phyloP scores from a whole-genome alignment of 1,139 yeast species.

The Spencermartinsiella ligniputridi region DNA sequence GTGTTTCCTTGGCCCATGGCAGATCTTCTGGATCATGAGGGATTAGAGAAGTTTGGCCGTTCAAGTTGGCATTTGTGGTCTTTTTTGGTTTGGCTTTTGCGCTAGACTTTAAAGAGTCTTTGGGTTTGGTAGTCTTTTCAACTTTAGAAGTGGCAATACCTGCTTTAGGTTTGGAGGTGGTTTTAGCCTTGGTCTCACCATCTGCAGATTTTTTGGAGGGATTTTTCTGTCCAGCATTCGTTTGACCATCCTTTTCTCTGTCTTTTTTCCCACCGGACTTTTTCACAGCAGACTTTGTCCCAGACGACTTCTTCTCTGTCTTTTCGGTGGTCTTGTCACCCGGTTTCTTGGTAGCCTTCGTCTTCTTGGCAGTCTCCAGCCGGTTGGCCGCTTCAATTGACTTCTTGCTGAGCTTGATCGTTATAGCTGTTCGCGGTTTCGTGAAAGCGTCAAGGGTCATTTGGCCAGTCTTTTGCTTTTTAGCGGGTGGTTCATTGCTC shows the following conservation, averaged over 20 bases:
- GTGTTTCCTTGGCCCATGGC: conserved; percentile 24
- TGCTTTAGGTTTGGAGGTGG: background rate
- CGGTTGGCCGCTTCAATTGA: background rate
- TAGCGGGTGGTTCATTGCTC: background rate
- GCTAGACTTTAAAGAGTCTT: conserved; percentile 6
- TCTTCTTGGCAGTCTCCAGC: background rate
- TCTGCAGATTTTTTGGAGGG: background rate
- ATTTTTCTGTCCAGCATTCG: background rate
- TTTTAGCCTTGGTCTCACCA: background rate
- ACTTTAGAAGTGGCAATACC: background rate
- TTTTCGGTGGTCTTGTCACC: background rate
- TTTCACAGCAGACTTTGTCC: background rate
- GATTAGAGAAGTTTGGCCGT: conserved; percentile 1
- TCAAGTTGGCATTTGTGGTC: conserved; percentile 3
- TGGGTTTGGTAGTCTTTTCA: background rate
- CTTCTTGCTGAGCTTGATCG: background rate
- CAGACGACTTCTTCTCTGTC: background rate
- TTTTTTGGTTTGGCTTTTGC: background rate
- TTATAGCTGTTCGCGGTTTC: background rate
- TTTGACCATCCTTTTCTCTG: too few relatives aligned
- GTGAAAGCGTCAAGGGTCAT: background rate
- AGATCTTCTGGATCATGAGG: conserved; percentile 28
- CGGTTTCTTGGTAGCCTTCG: background rate
- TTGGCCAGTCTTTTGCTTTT: background rate
- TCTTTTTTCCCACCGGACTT: background rate